Base-by-base conservation (phyloP, 2,329 filamentous ascomycete genomes). In the Colletotrichum zoysiae region DNA sequence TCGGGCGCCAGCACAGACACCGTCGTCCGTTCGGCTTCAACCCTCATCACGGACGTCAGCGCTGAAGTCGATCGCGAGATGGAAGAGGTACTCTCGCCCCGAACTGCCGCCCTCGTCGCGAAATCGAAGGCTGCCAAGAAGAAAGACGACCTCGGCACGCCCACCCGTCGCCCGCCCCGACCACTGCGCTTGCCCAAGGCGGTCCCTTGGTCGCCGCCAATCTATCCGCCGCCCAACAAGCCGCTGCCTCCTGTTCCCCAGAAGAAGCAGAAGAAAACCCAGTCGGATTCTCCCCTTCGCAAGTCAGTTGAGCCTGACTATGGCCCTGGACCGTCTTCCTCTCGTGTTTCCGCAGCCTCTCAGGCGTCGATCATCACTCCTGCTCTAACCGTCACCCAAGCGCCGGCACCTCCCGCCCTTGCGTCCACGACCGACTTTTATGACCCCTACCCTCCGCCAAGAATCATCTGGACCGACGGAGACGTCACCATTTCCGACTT, bases 31-130 rank as follows among this genome's bases (percentile, higher is more conserved):
- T 69, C 65, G 11, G 46, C 70, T 2, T 72, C 70, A 2, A 59
- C 42, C n/a, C 53, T 72, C 60, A 72, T 72, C 66, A 60, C 33
- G 59, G 70, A 72, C 9, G 68, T 72, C 35, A 60, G 59, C 46
- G 63, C 55, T n/a, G 65, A 72, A 42, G 44, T 72, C 46, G 20
- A 70, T 35, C 65, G 65, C 33, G 70, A 72, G 42, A 64, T 72
- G 65, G 66, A 65, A 16, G 55, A 60, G 9, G 48, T 72, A 4
- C 40, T 72, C 4, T 72, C 65, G 16, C 70, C 65, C 20, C 66
- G 35, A 26, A 40, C 65, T 5, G 55, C 55, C 16, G 59, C 53
- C 8, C 48, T 70, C 20, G 53, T n/a, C 30, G n/a, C 33, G 4
- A 30, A 23, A 5, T 30, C 56, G 5, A 23, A 53, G 8, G 40